phyloP scores from a whole-genome alignment of 805 yeast species.

The Lipomyces yamanashiensis region DNA sequence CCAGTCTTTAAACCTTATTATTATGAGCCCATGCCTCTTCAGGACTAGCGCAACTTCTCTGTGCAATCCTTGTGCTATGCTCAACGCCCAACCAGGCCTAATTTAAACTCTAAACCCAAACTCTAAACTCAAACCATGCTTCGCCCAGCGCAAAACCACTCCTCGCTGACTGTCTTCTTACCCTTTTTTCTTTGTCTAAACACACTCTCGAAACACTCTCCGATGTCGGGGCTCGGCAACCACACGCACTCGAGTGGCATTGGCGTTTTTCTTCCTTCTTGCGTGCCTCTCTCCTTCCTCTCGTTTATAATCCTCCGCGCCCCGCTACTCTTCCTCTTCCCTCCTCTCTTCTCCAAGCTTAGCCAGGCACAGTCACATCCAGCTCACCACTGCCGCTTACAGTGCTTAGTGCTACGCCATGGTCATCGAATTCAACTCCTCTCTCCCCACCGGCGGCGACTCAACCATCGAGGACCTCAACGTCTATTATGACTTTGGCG shows the following conservation, averaged over 20 bases:
- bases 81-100: too few species aligned
- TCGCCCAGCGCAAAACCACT: not conserved
- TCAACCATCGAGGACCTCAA: slow-evolving; percentile 74
- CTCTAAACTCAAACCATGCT: too few species aligned
- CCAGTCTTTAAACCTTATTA: slow-evolving; percentile 10
- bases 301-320: not conserved
- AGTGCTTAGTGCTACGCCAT: not conserved
- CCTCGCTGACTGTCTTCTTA: not conserved
- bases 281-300: not conserved
- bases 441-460: slow-evolving; percentile 75
- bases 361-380: not conserved
- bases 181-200: not conserved
- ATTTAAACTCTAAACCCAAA: too few species aligned
- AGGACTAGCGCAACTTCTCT: not conserved
- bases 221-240: not conserved
- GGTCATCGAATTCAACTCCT: slow-evolving; percentile 17
- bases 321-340: not conserved
- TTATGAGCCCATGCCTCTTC: not conserved
- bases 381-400: not conserved
- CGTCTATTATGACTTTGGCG: slow-evolving; percentile 52
- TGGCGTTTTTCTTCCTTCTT: not conserved
- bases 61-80: too few species aligned
- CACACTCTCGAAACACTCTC: not conserved
- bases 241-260: too few species aligned
- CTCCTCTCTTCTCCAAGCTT: not conserved